These are phyloP conservation scores for Debaryomyces subglobosus DNA, from an alignment of 1,139 yeast genomes.

Conservation along the genomic window DNA sequence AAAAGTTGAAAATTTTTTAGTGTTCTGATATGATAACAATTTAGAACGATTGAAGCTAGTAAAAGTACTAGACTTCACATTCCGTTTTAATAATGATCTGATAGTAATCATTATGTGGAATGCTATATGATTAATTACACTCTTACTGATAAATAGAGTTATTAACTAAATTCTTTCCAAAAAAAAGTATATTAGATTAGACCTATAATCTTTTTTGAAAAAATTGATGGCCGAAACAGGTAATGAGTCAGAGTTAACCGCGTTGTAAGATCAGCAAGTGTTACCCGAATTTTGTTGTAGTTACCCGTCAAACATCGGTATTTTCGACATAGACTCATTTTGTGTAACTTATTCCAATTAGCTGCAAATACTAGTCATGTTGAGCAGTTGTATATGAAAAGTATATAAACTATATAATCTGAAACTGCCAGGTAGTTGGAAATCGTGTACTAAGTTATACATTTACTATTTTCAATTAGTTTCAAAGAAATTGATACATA, in stretches of 20 bases:
- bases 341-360: background rate
- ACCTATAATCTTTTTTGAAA: conserved; percentile 4
- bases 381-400: background rate
- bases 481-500: no score
- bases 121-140: background rate
- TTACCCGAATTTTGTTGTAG: conserved; percentile 20
- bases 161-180: background rate
- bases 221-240: conserved; percentile 30
- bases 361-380: background rate
- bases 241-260: conserved; percentile 42
- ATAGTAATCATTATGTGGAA: conserved; percentile 7
- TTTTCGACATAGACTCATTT: background rate
- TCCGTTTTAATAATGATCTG: conserved; percentile 8
- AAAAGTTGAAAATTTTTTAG: conserved; percentile 13
- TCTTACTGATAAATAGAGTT: background rate
- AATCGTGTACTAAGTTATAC: no score
- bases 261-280: conserved; percentile 38
- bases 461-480: no score
- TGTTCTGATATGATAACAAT: conserved; percentile 1
- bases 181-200: background rate
- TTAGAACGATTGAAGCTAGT: conserved; percentile 8
- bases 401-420: no score
- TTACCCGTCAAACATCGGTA: background rate
- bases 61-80: conserved; percentile 4
- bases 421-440: no score